phyloP scores from a whole-genome alignment of 805 yeast genomes.

The Yamadazyma scolyti region DNA sequence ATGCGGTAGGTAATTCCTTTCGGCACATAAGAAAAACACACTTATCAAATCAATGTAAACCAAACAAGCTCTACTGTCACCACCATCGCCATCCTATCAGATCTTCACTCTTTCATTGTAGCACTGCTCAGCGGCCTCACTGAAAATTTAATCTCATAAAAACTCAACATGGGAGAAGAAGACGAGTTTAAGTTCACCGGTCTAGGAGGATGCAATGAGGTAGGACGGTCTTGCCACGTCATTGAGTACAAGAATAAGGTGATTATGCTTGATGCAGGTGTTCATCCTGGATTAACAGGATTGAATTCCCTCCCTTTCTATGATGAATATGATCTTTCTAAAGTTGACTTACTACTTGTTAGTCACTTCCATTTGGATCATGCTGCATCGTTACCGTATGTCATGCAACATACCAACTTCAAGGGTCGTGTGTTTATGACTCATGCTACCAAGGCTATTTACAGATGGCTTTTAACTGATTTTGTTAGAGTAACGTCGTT shows the following conservation, averaged over 20 bases:
- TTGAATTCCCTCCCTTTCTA: constrained; percentile 89
- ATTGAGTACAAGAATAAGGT: constrained; percentile 90
- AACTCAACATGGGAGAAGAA: constrained; percentile 22
- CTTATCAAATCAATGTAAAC: no score
- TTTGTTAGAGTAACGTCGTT: constrained; percentile 84
- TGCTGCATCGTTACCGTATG: constrained; percentile 96
- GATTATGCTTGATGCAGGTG: constrained; percentile 96
- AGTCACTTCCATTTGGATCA: constrained; percentile 97
- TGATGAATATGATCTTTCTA: constrained; percentile 89
- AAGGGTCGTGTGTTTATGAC: constrained; percentile 98
- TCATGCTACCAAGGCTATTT: constrained; percentile 97
- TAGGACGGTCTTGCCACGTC: constrained; percentile 94
- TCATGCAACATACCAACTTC: constrained; percentile 94
- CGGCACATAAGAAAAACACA: no score
- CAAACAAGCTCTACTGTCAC: no score
- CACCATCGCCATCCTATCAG: no score
- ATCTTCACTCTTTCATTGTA: no score
- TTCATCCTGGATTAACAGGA: constrained; percentile 93
- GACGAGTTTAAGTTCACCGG: constrained; percentile 67
- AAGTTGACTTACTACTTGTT: constrained; percentile 79
- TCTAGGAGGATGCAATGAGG: constrained; percentile 98
- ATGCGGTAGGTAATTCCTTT: no score
- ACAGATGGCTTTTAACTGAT: constrained; percentile 91
- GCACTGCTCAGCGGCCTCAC: no score
- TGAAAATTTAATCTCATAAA: no score